Evolutionary conservation across 2,329 filamentous ascomycete genomes (phyloP).

Genomic region (Fusarium proliferatum): DNA sequence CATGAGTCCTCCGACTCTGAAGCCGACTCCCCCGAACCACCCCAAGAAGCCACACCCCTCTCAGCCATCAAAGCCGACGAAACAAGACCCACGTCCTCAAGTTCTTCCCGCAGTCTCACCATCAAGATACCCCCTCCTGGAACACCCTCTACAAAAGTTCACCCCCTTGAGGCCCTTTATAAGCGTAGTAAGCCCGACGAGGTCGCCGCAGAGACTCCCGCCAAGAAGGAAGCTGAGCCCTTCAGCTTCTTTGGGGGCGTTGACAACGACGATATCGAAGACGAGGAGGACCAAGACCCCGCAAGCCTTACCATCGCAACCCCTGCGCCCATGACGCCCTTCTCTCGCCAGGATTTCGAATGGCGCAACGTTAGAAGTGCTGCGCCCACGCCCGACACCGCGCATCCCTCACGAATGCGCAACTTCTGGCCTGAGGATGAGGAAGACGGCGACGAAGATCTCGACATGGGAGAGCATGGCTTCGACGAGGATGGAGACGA

Average conservation of each 20-base stretch:
- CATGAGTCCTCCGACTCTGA: conserved; percentile 22
- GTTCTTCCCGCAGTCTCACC: conserved; percentile 62
- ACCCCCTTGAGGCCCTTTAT: conserved; percentile 93
- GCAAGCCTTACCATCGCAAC: conserved; percentile 50
- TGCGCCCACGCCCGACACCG: conserved; percentile 94
- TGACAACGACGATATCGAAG: conserved; percentile 59
- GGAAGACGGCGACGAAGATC: conserved; percentile 49
- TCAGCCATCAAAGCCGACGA: conserved; percentile 48
- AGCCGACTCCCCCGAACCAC: conserved; percentile 7
- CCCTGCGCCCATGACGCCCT: conserved; percentile 81
- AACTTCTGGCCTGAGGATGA: conserved; percentile 63
- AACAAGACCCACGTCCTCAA: conserved; percentile 60
- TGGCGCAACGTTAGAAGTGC: conserved; percentile 82
- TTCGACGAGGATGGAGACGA: conserved; percentile 45
- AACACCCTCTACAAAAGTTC: conserved; percentile 67
- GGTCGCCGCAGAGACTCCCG: conserved; percentile 48
- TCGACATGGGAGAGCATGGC: conserved; percentile 46
- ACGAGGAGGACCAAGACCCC: conserved; percentile 61
- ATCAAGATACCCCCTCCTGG: conserved; percentile 65
- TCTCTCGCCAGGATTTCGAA: conserved; percentile 81
- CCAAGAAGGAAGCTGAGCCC: conserved; percentile 61
- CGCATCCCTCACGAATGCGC: conserved; percentile 75
- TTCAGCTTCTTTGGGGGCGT: conserved; percentile 82
- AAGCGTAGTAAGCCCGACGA: conserved; percentile 71
- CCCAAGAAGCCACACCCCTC: conserved; percentile 35